Base-by-base conservation (phyloP, 2,329 filamentous ascomycete genomes). In the Botrytis fabae region DNA sequence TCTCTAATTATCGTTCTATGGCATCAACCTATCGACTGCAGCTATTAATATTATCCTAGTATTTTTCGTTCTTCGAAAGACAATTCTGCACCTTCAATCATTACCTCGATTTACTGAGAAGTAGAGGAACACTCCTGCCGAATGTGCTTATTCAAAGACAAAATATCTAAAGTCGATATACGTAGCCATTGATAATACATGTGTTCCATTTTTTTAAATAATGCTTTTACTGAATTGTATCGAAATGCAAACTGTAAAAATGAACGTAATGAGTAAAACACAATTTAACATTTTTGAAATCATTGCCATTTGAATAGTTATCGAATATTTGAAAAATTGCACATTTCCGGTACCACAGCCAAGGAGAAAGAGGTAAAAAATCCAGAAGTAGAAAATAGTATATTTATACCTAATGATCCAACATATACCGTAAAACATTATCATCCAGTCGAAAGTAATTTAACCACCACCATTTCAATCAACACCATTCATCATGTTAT, bases 61-160 rank as follows among this genome's bases (percentile, higher is more conserved):
- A 70, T 87, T 87, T 77, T 80, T 90, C 70, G 76, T 91, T 46
- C 83, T 92, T 51, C 84, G 88, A 38, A 85, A 86, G 48, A 86
- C 90, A 65, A 84, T 92, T 12, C 83, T 91, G 1, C 86, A 86
- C 0, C 83, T 86, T 2, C 84, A 86, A 72, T 35, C 54, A 22
- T 69, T 77, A 16, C 70, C 82, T 82, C 7, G 82, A 84, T 54
- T 83, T 84, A 20, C 87, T 84, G 59, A 66, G 28, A n/a, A 25
- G n/a, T 48, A 46, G 42, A 25, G n/a, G 83, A 84, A 5, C 82
- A 84, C 65, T 83, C 83, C 71, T 83, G 80, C 2, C 81, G 74
- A 38, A 68, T 60, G 3, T 75, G 75, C 59, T 73, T 51, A 4
- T 76, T 77, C 57, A 69, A 80, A 0, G 81, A 83, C 9, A 84